Evolutionary conservation across 78 protist species (phyloP).

Genomic region (slime mould (Dictyostelium discoideum)): dicty_2.7 NC_007088.5:685501-686000

Average conservation of each 20-base stretch:
- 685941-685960: background rate
- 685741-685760: background rate
- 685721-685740: background rate
- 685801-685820: background rate
- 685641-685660: background rate
- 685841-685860: background rate
- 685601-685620: background rate
- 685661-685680: background rate
- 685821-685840: background rate
- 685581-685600: background rate
- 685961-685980: background rate
- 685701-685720: background rate
- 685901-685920: background rate
- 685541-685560: background rate
- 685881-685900: background rate
- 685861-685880: background rate
- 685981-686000: background rate
- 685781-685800: background rate
- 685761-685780: background rate
- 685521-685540: background rate
- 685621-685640: background rate
- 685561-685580: constrained; percentile 2
- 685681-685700: background rate
- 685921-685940: background rate
- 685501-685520: background rate